Evolutionary conservation across 352 stramenopile species (phyloP).

Genomic region (Pilasporangium apinafurcum): DNA sequence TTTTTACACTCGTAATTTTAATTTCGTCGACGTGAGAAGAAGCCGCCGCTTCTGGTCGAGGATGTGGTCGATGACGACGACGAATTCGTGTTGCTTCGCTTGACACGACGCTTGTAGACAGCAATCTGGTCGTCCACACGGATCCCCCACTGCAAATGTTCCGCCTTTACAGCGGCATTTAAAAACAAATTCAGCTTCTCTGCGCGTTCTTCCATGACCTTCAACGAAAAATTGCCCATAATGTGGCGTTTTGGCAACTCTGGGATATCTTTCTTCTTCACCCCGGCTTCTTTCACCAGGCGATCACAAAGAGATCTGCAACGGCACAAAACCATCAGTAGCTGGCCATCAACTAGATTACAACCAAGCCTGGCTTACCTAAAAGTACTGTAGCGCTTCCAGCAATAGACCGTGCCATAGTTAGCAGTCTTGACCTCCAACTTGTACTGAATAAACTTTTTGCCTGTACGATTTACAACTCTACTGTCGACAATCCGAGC

Average conservation of each 20-base stretch:
- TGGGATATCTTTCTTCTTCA: slow-evolving; percentile 80
- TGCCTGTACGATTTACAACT: slow-evolving; percentile 75
- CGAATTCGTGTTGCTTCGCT: slow-evolving; percentile 17
- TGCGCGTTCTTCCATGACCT: slow-evolving; percentile 73
- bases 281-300: slow-evolving; percentile 79
- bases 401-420: slow-evolving; percentile 85
- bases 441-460: slow-evolving; percentile 90
- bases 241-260: slow-evolving; percentile 81
- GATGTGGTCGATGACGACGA: slow-evolving; percentile 3
- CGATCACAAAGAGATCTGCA: slow-evolving; percentile 73
- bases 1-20: slow-evolving; percentile 27
- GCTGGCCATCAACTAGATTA: background rate
- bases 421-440: slow-evolving; percentile 84
- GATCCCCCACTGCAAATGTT: slow-evolving; percentile 86
- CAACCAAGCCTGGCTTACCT: slow-evolving; percentile 21
- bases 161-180: slow-evolving; percentile 61
- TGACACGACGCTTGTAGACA: slow-evolving; percentile 87
- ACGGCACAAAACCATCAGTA: background rate
- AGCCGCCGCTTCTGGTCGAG: slow-evolving; percentile 18
- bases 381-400: slow-evolving; percentile 88
- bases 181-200: slow-evolving; percentile 86
- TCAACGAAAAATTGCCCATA: slow-evolving; percentile 77
- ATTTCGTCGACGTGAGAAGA: slow-evolving; percentile 70
- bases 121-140: slow-evolving; percentile 83
- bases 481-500: slow-evolving; percentile 81